Base-by-base conservation (phyloP, 495 filamentous ascomycete genomes). In the Geoglossum glabrum region DNA sequence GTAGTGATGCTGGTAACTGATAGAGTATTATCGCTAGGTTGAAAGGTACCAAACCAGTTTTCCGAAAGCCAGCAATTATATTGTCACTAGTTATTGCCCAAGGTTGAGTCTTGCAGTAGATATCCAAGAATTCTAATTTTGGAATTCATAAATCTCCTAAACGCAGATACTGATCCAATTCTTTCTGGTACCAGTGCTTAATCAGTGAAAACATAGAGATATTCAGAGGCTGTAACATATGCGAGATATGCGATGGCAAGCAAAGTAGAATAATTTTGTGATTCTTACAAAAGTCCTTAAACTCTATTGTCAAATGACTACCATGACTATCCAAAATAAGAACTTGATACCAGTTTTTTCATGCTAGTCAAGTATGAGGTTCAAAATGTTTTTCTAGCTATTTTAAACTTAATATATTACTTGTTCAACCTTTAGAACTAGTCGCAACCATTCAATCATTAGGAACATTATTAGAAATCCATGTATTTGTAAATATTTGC, bases 291-390 rank as follows among this genome's bases (percentile, higher is more conserved):
- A 57, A 49, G 1, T 49, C 1, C 7, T 56, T 60, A 21, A 60
- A 47, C 28, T 57, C 58, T 30, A 52, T 38, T 1, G 60, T 59
- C n/a, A 62, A 47, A 54, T 62, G 60, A 28, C 59, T 62, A 13
- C 51, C 30, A 45, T 62, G 60, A n/a, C 58, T 56, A 33, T 62
- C 60, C 40, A 60, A 56, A 28, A 62, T 55, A 2, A 63, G 45
- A 1, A 63, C 54, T 0, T 60, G 40, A 10, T 34, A 33, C 1
- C 15, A 19, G 17, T 26, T 11, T 2, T 19, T 25, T 25, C 54
- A 40, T 15, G 4, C 33, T 26, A 55, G 45, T 36, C 38, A 0
- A 0, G 61, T 61, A 33, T 27, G 31, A 11, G 54, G 52, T 38
- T 63, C 59, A 43, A 61, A 63, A 58, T 57, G 8, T 4, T 54